Conservation (phyloP, 495 filamentous ascomycete genomes). For the Acidomyces sp. region DNA sequence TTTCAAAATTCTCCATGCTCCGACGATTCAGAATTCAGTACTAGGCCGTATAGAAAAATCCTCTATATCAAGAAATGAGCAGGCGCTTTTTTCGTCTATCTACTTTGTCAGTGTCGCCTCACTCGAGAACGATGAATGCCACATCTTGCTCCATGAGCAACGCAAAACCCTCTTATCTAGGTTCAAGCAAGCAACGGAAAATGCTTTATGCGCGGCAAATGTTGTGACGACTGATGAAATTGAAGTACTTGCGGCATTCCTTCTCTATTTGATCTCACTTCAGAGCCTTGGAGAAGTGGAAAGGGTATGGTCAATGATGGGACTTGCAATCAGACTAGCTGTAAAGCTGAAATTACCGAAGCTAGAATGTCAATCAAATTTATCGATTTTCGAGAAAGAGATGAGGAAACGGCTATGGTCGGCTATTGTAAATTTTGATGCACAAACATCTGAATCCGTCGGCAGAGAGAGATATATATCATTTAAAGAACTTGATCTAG, state of each 20-base stretch:
- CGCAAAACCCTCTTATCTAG: background rate
- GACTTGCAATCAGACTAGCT: constrained; percentile 32
- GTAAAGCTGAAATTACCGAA: constrained; percentile 33
- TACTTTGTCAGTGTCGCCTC: constrained; percentile 10
- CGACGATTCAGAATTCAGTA: constrained; percentile 25
- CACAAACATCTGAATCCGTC: constrained; percentile 29
- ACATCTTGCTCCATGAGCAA: background rate
- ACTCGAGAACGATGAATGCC: constrained; percentile 12
- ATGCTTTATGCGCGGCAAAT: constrained; percentile 9
- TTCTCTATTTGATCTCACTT: constrained; percentile 9
- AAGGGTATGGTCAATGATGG: constrained; percentile 21
- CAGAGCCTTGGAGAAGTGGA: background rate
- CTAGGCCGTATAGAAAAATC: constrained; percentile 20
- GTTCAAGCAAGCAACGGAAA: constrained; percentile 11
- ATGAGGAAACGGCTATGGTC: constrained; percentile 30
- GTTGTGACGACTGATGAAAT: constrained; percentile 11
- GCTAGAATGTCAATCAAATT: constrained; percentile 17
- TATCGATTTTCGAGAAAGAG: constrained; percentile 26
- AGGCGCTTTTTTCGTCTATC: constrained; percentile 39
- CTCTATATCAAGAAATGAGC: constrained; percentile 27
- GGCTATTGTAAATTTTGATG: constrained; percentile 24
- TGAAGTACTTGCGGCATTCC: constrained; percentile 11
- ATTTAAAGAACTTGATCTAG: constrained; percentile 1
- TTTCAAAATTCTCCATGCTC: constrained; percentile 48
- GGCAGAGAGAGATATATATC: constrained; percentile 47